These are phyloP conservation scores for Ogataea henricii DNA, from an alignment of 805 yeast genomes.

Conservation along the genomic window DNA sequence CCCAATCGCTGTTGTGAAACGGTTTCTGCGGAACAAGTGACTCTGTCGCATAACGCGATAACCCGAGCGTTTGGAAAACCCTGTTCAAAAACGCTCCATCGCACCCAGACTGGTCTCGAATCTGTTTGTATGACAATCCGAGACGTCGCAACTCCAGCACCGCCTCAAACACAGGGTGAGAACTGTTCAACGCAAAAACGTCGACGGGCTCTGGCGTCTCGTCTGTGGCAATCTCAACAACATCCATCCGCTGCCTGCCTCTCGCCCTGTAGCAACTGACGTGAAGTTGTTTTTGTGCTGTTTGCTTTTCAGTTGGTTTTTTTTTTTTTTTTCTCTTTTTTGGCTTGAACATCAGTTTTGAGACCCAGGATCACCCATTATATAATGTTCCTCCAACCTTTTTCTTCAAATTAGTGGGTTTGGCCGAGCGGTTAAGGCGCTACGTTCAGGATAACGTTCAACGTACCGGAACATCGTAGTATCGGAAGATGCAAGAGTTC, in stretches of 20 bases:
- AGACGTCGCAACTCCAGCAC: slow-evolving; percentile 25
- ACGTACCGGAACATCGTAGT: slow-evolving; percentile 21
- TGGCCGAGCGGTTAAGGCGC: slow-evolving; percentile 36
- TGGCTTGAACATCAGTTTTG: too few species aligned
- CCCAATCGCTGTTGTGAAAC: slow-evolving; percentile 24
- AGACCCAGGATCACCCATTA: too few species aligned
- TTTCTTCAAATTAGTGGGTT: slow-evolving; percentile 20
- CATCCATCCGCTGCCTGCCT: too few species aligned
- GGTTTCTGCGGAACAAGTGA: slow-evolving; percentile 7
- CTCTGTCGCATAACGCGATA: slow-evolving; percentile 3
- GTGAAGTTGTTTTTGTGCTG: neutral
- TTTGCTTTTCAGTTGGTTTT: neutral
- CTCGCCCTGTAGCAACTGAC: neutral
- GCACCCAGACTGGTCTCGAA: slow-evolving; percentile 20
- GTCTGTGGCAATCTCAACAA: slow-evolving; percentile 11
- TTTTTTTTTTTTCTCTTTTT: neutral
- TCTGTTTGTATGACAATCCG: slow-evolving; percentile 23
- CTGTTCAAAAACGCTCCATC: slow-evolving; percentile 19
- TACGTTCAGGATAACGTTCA: slow-evolving; percentile 25
- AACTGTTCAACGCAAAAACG: slow-evolving; percentile 10
- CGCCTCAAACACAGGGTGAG: slow-evolving; percentile 27
- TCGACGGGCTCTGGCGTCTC: slow-evolving; percentile 11
- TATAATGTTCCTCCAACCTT: neutral
- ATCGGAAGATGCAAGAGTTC: slow-evolving; percentile 34
- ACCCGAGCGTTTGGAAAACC: slow-evolving; percentile 12